Conservation (phyloP, 1,284 basidiomycete species). For the Xerocomus cyaneibrunnescens region DNA sequence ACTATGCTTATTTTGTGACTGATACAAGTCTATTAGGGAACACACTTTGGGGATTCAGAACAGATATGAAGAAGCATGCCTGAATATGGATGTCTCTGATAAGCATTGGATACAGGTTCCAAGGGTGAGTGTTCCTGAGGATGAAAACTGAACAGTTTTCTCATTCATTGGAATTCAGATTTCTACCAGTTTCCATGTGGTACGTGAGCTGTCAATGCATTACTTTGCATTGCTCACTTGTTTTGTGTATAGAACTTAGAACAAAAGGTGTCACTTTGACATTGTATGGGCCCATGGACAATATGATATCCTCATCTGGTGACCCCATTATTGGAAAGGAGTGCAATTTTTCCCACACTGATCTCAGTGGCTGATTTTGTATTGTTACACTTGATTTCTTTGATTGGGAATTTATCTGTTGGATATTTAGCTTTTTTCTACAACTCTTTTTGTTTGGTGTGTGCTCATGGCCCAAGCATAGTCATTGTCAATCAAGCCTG, state of each 20-base stretch:
- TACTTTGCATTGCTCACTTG: not conserved
- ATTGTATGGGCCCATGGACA: not conserved
- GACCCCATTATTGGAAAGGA: no score
- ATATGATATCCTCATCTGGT: conserved; percentile 6
- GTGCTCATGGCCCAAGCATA: no score
- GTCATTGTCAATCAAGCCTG: no score
- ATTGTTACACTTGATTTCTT: no score
- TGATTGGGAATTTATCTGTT: no score
- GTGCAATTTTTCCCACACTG: no score
- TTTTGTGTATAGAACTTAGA: conserved; percentile 14
- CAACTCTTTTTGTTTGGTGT: no score
- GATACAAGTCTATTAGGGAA: conserved; percentile 7
- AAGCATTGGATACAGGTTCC: conserved; percentile 20
- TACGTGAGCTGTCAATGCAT: conserved; percentile 5
- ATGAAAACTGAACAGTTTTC: not conserved
- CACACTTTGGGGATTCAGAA: conserved; percentile 16
- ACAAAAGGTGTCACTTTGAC: conserved; percentile 11
- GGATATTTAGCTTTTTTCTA: no score
- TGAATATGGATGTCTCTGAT: not conserved
- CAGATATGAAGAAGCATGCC: conserved; percentile 12
- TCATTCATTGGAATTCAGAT: conserved; percentile 9
- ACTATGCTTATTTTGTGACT: not conserved
- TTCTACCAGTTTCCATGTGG: conserved; percentile 11
- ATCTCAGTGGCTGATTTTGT: no score
- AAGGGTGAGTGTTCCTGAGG: conserved; percentile 17